Conservation (phyloP, 306 rosid species). For the Quercus suber region DNA sequence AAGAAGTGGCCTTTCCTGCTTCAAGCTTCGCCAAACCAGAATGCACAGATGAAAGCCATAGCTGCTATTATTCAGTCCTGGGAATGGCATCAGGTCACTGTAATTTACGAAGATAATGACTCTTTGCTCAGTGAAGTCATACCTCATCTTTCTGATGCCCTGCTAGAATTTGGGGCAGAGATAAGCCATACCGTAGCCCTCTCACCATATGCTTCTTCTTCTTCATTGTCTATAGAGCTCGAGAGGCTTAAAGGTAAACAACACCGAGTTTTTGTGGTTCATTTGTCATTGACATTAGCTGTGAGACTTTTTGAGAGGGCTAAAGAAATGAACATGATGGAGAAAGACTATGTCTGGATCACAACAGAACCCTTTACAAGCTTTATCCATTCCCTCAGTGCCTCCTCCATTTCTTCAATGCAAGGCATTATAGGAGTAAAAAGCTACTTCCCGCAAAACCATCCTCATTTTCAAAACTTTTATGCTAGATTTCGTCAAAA, state of each 20-base stretch:
- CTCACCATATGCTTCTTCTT: slow-evolving; percentile 34
- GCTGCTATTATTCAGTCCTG: slow-evolving; percentile 45
- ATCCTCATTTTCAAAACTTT: slow-evolving; percentile 14
- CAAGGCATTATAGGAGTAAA: slow-evolving; percentile 53
- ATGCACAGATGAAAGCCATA: slow-evolving; percentile 42
- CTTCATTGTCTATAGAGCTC: slow-evolving; percentile 36
- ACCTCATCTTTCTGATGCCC: slow-evolving; percentile 31
- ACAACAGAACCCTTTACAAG: slow-evolving; percentile 44
- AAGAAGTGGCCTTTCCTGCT: slow-evolving; percentile 38
- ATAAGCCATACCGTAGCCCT: slow-evolving; percentile 25
- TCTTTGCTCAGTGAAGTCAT: slow-evolving; percentile 28
- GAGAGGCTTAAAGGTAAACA: slow-evolving; percentile 34
- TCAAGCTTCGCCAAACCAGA: slow-evolving; percentile 30
- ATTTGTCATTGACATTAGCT: slow-evolving; percentile 32
- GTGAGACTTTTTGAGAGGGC: slow-evolving; percentile 34
- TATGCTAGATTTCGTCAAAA: slow-evolving; percentile 15
- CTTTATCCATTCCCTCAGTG: slow-evolving; percentile 47
- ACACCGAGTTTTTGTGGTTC: slow-evolving; percentile 43
- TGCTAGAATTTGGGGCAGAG: slow-evolving; percentile 23
- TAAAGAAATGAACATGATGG: slow-evolving; percentile 45
- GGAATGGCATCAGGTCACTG: slow-evolving; percentile 34
- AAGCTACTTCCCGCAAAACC: slow-evolving; percentile 27
- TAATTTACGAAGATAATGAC: slow-evolving; percentile 43
- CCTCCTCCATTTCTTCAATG: slow-evolving; percentile 38
- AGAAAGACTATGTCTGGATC: slow-evolving; percentile 53